Evolutionary conservation across 2,329 filamentous ascomycete species (phyloP), one percentile per base, ranked within the genome.

Genomic region (Fusarium keratoplasticum): DNA sequence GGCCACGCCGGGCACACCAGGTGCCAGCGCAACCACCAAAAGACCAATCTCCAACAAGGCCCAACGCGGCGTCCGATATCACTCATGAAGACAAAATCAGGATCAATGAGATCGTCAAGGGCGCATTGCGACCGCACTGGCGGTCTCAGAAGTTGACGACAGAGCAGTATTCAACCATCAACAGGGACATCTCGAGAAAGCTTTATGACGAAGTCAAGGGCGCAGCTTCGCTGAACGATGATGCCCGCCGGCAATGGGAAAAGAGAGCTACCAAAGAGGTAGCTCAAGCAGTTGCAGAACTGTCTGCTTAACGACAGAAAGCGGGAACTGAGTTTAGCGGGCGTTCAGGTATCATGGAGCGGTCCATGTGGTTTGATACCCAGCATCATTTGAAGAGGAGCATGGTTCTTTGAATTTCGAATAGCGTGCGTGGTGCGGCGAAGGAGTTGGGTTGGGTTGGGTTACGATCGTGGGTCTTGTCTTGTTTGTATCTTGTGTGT

Each of bases 161-260:
- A 76, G 94, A 98, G 69, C 93, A 98, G 82, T 99, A 97, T 82
- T 96, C 94, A 4, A 91, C 91, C 66, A 98, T 98, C 83, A 98
- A 98, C 81, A 92, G 95, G 71, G 92, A 93, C 69, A 92, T 98
- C 36, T 98, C 95, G 47, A 92, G 95, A 67, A 94, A 93, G 84
- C 86, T 99, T 67, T 99, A 99, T 83, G 95, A 91, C 73, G 89
- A 91, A 70, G 86, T 90, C 54, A 85, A 86, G 57, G 85, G 87
- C 70, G 86, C 87, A 16, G 83, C 87, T 22, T 83, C 86, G 27
- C 87, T 96, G 33, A 89, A 93, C 77, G 88, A 92, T 25, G 89
- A 90, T 31, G 89, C 90, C 65, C 89, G 91, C 66, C 89, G 89
- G 73, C 89, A 88, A 57, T 95, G 95, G 89, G 94, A 97, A 84